Evolutionary conservation across 1,284 basidiomycete species (phyloP).

Genomic region (Ustilago lituana): DNA sequence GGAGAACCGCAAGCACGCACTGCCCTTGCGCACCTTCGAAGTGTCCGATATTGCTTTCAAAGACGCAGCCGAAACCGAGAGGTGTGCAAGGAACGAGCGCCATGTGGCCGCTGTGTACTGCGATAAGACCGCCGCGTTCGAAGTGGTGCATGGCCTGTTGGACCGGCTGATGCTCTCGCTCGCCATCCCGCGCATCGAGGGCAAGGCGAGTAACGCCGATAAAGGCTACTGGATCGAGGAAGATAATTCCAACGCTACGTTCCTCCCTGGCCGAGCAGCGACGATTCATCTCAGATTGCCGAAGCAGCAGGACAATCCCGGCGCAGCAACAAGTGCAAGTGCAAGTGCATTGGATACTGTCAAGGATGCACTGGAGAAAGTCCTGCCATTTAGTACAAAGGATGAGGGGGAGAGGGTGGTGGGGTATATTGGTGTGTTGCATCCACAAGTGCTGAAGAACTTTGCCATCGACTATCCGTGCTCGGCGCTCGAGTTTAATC

Average conservation of each 20-base stretch:
- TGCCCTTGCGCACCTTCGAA: conserved; percentile 94
- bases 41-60: conserved; percentile 92
- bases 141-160: conserved; percentile 92
- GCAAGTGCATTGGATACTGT: conserved; percentile 40
- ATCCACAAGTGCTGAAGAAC: conserved; percentile 59
- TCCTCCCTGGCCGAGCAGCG: conserved; percentile 93
- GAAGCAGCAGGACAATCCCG: conserved; percentile 20
- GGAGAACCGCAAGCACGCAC: conserved; percentile 91
- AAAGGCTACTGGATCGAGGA: conserved; percentile 86
- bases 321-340: conserved; percentile 11
- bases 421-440: conserved; percentile 57
- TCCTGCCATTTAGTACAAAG: conserved; percentile 7
- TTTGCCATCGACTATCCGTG: conserved; percentile 82
- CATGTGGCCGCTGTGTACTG: conserved; percentile 92
- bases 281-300: conserved; percentile 81
- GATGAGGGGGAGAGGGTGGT: conserved; percentile 18
- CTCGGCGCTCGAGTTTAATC: conserved; percentile 89
- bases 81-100: conserved; percentile 85
- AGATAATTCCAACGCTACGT: conserved; percentile 78
- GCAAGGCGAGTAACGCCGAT: conserved; percentile 71
- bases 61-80: conserved; percentile 76
- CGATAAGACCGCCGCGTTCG: conserved; percentile 95
- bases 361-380: conserved; percentile 23
- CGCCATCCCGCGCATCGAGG: conserved; percentile 81
- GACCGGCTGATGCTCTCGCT: conserved; percentile 95